A percentile compares a stretch with the other conserved stretches of the same genome.
These are phyloP conservation scores for Mycena galericulata DNA, from an alignment of 768 basidiomycete species.

Conservation along the genomic window DNA sequence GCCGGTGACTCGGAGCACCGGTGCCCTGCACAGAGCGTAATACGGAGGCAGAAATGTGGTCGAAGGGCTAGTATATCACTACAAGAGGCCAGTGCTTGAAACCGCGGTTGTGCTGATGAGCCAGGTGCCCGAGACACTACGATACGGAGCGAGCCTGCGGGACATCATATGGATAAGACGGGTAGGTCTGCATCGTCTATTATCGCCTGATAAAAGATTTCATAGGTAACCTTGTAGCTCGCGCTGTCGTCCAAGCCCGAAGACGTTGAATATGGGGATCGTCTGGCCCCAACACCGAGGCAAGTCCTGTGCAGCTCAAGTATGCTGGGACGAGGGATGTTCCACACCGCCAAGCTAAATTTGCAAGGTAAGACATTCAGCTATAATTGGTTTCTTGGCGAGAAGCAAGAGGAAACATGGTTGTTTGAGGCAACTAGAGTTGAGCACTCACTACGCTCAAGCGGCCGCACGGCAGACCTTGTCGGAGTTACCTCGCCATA, in stretches of 20 bases:
- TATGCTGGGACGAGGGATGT: constrained; percentile 55
- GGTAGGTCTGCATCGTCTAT: too few relatives aligned
- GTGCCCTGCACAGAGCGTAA: constrained; percentile 47
- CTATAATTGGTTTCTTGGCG: constrained; percentile 2
- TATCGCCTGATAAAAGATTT: not conserved
- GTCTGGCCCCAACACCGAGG: constrained; percentile 56
- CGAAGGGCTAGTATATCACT: constrained; percentile 50
- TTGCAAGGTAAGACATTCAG: constrained; percentile 45
- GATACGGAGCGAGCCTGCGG: constrained; percentile 54
- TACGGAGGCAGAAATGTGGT: constrained; percentile 46
- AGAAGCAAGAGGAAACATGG: not conserved
- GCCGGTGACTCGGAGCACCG: constrained; percentile 29
- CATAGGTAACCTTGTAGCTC: constrained; percentile 10
- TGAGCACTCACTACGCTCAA: too few relatives aligned
- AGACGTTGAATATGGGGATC: not conserved
- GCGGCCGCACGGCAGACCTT: too few relatives aligned
- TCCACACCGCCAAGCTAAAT: constrained; percentile 61
- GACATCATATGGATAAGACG: constrained; percentile 65
- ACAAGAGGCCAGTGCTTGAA: constrained; percentile 46
- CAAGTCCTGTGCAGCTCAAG: constrained; percentile 60
- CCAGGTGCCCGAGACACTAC: constrained; percentile 45
- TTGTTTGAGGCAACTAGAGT: not conserved
- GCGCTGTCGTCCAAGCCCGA: constrained; percentile 2
- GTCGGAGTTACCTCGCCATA: too few relatives aligned
- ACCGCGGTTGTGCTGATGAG: too few relatives aligned